Percentiles rank a stretch among this genome's conserved stretches.
These are phyloP conservation scores for Fusarium neocosmosporiellum DNA, from an alignment of 2,329 filamentous ascomycete species.

Conservation along the genomic window DNA sequence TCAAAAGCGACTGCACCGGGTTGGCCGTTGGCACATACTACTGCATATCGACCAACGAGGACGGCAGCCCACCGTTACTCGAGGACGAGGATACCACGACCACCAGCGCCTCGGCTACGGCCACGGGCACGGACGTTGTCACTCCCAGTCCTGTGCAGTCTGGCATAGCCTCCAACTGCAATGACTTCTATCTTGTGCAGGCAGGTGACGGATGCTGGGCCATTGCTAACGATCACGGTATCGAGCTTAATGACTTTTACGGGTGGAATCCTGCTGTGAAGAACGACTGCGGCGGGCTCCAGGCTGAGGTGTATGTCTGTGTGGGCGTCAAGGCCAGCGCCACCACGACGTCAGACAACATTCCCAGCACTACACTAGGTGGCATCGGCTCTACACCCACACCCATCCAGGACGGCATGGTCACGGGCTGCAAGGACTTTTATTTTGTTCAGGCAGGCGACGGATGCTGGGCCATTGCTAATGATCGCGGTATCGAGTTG, in stretches of 20 bases:
- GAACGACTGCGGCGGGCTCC: neutral
- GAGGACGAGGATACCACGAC: neutral
- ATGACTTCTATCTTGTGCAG: constrained; percentile 2
- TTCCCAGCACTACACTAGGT: neutral
- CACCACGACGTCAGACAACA: neutral
- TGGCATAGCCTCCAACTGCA: neutral
- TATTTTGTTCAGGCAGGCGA: neutral
- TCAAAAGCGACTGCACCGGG: constrained; percentile 12
- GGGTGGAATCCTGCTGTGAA: neutral
- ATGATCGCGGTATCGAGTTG: neutral
- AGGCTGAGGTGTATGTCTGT: neutral
- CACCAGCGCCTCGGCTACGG: neutral
- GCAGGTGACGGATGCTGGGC: neutral
- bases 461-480: constrained; percentile 3
- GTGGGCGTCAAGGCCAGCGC: neutral
- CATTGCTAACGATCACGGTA: neutral
- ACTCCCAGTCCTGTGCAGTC: neutral
- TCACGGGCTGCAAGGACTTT: neutral
- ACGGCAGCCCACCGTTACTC: neutral
- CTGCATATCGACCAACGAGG: constrained; percentile 9
- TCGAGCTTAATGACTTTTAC: neutral
- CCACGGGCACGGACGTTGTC: neutral
- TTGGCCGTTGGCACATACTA: constrained; percentile 22
- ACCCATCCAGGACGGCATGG: constrained; percentile 3
- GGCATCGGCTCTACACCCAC: neutral